Percentiles rank a stretch among this genome's conserved stretches.
Conservation (phyloP, 1,284 basidiomycete genomes). For the Schizophyllum amplum region DNA sequence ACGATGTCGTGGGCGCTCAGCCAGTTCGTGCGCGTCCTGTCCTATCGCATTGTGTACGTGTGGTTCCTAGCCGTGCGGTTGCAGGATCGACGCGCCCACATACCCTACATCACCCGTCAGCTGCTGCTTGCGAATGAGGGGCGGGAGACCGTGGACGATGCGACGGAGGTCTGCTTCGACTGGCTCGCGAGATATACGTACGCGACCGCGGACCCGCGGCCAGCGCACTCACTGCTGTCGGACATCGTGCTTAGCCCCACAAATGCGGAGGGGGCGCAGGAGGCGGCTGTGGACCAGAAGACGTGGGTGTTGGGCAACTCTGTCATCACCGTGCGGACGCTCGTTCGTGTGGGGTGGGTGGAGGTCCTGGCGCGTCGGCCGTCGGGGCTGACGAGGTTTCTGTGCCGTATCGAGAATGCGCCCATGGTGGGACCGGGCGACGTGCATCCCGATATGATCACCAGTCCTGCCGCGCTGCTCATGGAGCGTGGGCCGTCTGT, state of each 20-base stretch:
- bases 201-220: conserved; percentile 88
- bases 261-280: conserved; percentile 18
- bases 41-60: conserved; percentile 88
- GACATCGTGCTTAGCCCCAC: conserved; percentile 61
- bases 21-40: conserved; percentile 92
- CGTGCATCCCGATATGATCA: conserved; percentile 68
- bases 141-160: conserved; percentile 72
- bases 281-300: conserved; percentile 48
- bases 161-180: conserved; percentile 96
- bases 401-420: conserved; percentile 89
- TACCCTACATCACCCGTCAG: conserved; percentile 84
- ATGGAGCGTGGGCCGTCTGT: conserved; percentile 51
- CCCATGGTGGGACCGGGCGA: conserved; percentile 80
- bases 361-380: conserved; percentile 83
- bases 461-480: conserved; percentile 65
- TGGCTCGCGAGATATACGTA: conserved; percentile 96
- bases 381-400: conserved; percentile 82
- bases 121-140: conserved; percentile 85
- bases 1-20: conserved; percentile 82
- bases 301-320: conserved; percentile 88
- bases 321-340: conserved; percentile 75
- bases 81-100: conserved; percentile 76
- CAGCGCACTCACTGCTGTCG: conserved; percentile 73
- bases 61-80: conserved; percentile 94
- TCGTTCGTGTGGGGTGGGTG: conserved; percentile 81